Percentiles rank a stretch among this genome's conserved stretches.
Evolutionary conservation across 345 rosid genomes (phyloP).

Genomic region (Pseudoturritis turrita): DNA sequence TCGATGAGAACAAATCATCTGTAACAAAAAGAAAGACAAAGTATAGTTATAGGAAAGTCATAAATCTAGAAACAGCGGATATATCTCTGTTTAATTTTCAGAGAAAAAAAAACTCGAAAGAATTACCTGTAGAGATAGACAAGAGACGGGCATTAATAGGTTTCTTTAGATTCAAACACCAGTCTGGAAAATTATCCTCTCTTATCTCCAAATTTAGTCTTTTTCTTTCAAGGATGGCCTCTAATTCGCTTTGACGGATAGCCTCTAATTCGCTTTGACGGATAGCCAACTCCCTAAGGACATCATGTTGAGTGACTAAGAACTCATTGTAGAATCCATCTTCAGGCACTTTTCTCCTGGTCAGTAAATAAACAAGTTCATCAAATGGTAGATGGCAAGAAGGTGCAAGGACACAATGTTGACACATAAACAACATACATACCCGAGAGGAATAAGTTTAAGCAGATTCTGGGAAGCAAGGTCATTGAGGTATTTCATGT

Average conservation of each 20-base stretch:
- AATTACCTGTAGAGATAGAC: conserved; percentile 42
- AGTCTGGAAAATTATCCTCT: conserved; percentile 33
- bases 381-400: neutral
- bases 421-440: neutral
- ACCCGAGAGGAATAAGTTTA: conserved; percentile 38
- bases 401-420: neutral
- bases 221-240: conserved; percentile 3
- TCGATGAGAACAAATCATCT: conserved; percentile 45
- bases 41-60: neutral
- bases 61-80: no score
- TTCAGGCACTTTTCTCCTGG: conserved; percentile 33
- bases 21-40: neutral
- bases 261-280: conserved; percentile 19
- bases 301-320: conserved; percentile 48
- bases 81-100: neutral
- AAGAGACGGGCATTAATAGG: conserved; percentile 31
- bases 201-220: conserved; percentile 35
- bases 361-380: conserved; percentile 1
- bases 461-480: conserved; percentile 39
- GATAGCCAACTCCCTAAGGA: conserved; percentile 48
- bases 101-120: neutral
- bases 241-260: conserved; percentile 24
- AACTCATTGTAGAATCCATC: conserved; percentile 35
- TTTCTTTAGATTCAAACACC: conserved; percentile 31
- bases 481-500: conserved; percentile 31